A percentile compares a stretch with the other conserved stretches of the same genome.
phyloP scores from a whole-genome alignment of 192 early-diverging fungal species.

The Coemansia sp. region DNA sequence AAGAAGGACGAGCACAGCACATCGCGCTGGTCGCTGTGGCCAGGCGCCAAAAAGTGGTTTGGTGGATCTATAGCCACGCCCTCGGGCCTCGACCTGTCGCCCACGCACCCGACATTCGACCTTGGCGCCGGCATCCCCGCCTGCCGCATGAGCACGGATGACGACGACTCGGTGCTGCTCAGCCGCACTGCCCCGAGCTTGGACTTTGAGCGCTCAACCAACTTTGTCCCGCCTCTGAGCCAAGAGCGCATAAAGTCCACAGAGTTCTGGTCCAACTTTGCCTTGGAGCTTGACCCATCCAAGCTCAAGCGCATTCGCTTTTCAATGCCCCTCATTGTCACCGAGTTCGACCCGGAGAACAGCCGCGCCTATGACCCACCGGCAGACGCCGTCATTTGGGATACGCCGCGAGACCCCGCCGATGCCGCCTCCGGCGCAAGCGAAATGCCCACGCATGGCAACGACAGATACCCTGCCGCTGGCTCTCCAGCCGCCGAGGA shows the following conservation, averaged over 20 bases:
- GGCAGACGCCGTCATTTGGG: conserved; percentile 3
- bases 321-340: conserved; percentile 59
- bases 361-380: conserved; percentile 30
- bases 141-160: conserved; percentile 9
- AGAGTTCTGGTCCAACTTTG: conserved; percentile 58
- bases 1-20: conserved; percentile 27
- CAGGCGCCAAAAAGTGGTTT: conserved; percentile 53
- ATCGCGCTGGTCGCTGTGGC: conserved; percentile 52
- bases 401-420: not conserved
- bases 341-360: conserved; percentile 51
- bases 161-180: conserved; percentile 10
- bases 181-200: conserved; percentile 49
- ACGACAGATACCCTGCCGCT: not conserved
- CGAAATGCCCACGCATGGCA: not conserved
- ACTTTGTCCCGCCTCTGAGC: conserved; percentile 49
- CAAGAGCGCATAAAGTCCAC: conserved; percentile 56
- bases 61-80: conserved; percentile 17
- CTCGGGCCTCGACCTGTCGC: conserved; percentile 9
- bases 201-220: conserved; percentile 53
- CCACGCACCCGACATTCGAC: conserved; percentile 37
- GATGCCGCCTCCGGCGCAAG: not conserved
- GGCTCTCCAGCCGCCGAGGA: not conserved
- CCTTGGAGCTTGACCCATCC: conserved; percentile 49
- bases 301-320: conserved; percentile 54
- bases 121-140: conserved; percentile 50